Evolutionary conservation across 1,284 basidiomycete genomes (phyloP).

Genomic region (Schizophyllum commune): DNA sequence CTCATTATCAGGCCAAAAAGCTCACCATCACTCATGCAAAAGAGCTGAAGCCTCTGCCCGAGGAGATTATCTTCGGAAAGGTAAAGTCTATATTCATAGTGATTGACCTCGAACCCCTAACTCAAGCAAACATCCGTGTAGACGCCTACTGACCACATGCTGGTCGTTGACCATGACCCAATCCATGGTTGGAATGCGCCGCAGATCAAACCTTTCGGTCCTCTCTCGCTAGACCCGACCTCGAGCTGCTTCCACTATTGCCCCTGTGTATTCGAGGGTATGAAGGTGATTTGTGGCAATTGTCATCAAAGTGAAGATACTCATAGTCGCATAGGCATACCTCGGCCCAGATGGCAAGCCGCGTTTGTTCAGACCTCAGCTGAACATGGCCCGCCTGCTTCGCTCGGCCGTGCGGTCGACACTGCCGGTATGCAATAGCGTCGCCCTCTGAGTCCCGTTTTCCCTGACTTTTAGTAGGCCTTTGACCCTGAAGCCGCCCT

Average conservation of each 20-base stretch:
- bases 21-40: slow-evolving; percentile 29
- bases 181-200: slow-evolving; percentile 70
- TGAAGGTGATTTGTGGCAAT: slow-evolving; percentile 50
- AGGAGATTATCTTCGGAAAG: slow-evolving; percentile 31
- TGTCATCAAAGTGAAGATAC: background rate
- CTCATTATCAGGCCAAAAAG: slow-evolving; percentile 28
- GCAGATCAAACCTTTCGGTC: slow-evolving; percentile 73
- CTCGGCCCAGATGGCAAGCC: slow-evolving; percentile 54
- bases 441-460: no score
- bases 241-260: slow-evolving; percentile 74
- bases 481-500: slow-evolving; percentile 61
- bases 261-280: slow-evolving; percentile 78
- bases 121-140: slow-evolving; percentile 12
- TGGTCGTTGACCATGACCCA: slow-evolving; percentile 57
- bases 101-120: background rate
- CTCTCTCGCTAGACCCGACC: slow-evolving; percentile 66
- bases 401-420: slow-evolving; percentile 54
- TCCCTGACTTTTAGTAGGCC: no score
- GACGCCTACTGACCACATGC: slow-evolving; percentile 75
- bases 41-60: slow-evolving; percentile 28
- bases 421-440: slow-evolving; percentile 54
- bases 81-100: slow-evolving; percentile 15
- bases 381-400: slow-evolving; percentile 75
- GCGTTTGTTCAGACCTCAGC: slow-evolving; percentile 70
- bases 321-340: slow-evolving; percentile 49